Evolutionary conservation across 2,329 filamentous ascomycete species (phyloP).

Genomic region (Ophiostoma tasmaniense): DNA sequence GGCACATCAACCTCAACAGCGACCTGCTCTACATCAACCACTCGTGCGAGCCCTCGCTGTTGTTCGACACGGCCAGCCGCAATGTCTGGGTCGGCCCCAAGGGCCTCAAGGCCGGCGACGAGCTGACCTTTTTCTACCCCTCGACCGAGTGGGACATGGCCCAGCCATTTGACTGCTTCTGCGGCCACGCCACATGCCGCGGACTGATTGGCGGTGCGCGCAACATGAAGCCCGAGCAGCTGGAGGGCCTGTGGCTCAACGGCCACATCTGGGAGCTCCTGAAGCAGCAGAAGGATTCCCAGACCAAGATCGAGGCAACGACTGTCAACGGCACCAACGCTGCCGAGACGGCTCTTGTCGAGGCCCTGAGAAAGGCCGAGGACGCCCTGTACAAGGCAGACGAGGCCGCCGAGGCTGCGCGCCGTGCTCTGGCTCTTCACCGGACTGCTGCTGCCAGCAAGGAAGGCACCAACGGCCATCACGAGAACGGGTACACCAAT

Average conservation of each 20-base stretch:
- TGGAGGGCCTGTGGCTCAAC: slow-evolving; percentile 54
- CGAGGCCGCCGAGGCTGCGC: slow-evolving; percentile 39
- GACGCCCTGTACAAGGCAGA: slow-evolving; percentile 39
- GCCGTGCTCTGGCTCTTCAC: slow-evolving; percentile 36
- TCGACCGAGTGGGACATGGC: slow-evolving; percentile 69
- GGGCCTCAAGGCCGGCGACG: slow-evolving; percentile 47
- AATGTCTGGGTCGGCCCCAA: slow-evolving; percentile 50
- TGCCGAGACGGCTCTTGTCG: slow-evolving; percentile 35
- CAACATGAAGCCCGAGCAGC: slow-evolving; percentile 45
- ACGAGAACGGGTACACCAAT: neutral
- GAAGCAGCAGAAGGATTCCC: slow-evolving; percentile 28
- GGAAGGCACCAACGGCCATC: neutral
- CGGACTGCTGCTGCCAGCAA: slow-evolving; percentile 7
- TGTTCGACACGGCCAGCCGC: slow-evolving; percentile 51
- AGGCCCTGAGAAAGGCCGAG: slow-evolving; percentile 38
- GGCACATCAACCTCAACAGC: slow-evolving; percentile 55
- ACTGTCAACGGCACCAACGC: slow-evolving; percentile 20
- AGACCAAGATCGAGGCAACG: neutral
- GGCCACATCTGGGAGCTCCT: slow-evolving; percentile 50
- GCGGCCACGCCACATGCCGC: slow-evolving; percentile 47
- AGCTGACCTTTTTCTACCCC: slow-evolving; percentile 66
- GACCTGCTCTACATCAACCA: slow-evolving; percentile 62
- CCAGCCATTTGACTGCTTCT: slow-evolving; percentile 61
- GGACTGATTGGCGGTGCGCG: slow-evolving; percentile 56
- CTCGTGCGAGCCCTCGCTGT: slow-evolving; percentile 56